Conservation (phyloP, 2,329 filamentous ascomycete genomes). For the Xylaria sp. region DNA sequence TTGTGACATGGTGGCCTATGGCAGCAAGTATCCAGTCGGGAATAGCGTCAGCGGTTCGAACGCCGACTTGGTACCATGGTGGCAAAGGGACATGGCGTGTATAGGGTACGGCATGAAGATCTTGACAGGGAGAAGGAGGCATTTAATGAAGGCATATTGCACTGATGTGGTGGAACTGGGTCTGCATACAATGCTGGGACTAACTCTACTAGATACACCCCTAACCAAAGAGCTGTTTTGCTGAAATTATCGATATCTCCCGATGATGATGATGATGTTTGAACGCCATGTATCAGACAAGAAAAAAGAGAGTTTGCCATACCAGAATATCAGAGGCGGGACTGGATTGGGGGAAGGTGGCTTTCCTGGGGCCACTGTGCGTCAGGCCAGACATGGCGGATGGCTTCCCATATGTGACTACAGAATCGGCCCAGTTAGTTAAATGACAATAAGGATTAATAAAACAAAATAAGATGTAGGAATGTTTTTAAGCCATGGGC, state of each 20-base stretch:
- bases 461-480: too few species aligned
- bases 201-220: constrained; percentile 15
- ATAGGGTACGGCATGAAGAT: constrained; percentile 21
- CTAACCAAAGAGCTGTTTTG: constrained; percentile 4
- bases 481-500: constrained; percentile 6
- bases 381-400: constrained; percentile 90
- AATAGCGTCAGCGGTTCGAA: constrained; percentile 16
- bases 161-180: constrained; percentile 24
- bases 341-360: constrained; percentile 70
- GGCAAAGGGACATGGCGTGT: constrained; percentile 14
- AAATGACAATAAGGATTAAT: too few species aligned
- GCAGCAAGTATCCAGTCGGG: constrained; percentile 9
- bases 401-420: constrained; percentile 92
- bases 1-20: constrained; percentile 9
- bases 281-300: constrained; percentile 21
- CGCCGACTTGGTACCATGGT: constrained; percentile 21
- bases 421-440: constrained; percentile 22
- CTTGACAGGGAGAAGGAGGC: constrained; percentile 11
- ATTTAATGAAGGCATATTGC: constrained; percentile 21
- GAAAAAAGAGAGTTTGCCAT: constrained; percentile 13
- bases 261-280: constrained; percentile 8
- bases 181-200: constrained; percentile 14
- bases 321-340: constrained; percentile 64
- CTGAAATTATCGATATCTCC: constrained; percentile 7
- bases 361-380: constrained; percentile 78